Conservation (phyloP, 225 moss, liverwort and hornwort genomes). For the Thuidium tamariscinum region DNA sequence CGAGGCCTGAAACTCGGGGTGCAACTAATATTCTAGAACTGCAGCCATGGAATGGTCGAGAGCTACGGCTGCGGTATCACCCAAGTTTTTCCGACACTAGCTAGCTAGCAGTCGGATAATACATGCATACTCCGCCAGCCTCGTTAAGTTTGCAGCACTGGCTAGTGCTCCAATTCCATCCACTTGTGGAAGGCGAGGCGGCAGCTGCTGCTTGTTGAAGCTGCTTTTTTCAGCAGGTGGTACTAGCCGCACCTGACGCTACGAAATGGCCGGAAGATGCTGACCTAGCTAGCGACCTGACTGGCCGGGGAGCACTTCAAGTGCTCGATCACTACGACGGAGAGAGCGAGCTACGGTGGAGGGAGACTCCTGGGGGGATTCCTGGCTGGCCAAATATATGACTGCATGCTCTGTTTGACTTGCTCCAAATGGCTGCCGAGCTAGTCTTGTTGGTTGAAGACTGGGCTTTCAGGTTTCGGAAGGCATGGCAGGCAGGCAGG, state of each 20-base stretch:
- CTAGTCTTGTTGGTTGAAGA: neutral
- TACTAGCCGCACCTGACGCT: neutral
- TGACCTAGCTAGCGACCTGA: neutral
- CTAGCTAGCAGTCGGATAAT: neutral
- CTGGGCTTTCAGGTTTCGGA: neutral
- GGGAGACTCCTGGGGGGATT: neutral
- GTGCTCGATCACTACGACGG: neutral
- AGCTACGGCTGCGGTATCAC: neutral
- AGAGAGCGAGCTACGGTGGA: neutral
- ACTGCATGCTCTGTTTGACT: slow-evolving; percentile 22
- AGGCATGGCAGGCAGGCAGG: neutral
- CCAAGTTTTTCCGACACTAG: neutral
- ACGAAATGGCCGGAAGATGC: neutral
- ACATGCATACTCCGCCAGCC: neutral
- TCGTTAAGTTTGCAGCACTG: neutral
- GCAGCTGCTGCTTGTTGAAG: neutral
- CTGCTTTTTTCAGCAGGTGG: neutral
- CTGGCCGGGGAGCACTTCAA: neutral
- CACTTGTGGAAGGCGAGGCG: neutral
- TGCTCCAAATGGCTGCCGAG: neutral
- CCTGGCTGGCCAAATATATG: neutral
- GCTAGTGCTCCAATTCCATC: neutral
- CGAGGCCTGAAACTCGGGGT: neutral
- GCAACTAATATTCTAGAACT: neutral
- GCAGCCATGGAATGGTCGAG: neutral